Evolutionary conservation across 2,329 filamentous ascomycete species (phyloP), one percentile per base, ranked within the genome.

Genomic region (Fusarium marasasianum): DNA sequence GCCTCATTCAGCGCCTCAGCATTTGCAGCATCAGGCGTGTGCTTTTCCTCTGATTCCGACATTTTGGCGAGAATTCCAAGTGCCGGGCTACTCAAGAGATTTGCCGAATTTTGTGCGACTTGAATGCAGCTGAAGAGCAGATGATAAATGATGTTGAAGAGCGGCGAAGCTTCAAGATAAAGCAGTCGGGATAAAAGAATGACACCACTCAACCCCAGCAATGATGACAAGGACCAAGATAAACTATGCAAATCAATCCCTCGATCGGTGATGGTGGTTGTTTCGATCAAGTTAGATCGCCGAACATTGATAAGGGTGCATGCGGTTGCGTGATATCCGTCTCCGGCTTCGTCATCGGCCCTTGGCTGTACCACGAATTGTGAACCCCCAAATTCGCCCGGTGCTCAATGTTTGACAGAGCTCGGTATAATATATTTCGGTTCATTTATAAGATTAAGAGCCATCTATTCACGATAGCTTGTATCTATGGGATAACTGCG

Each of bases 11-110:
- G 35, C 20, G 31, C 22, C 40, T 69, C 69, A 13, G 18, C 13
- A 13, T 61, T 37, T 26, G n/a, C 29, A 8, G 47, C 29, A 22
- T 59, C 64, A 3, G 33, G 8, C 18, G 35, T 13, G 3, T 37
- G 50, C 11, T 69, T 69, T 2, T 26, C 41, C 13, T 69, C 65
- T 8, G 57, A 63, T 24, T 64, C 57, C 17, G 50, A 64, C 66
- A 69, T 69, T 45, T 1, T 37, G 11, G 18, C 10, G 13, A 11
- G 7, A 4, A 11, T 18, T 6, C 15, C 5, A 24, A 41, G 8
- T 24, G 26, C 24, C 15, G 17, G 24, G 5, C 1, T 4, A 41
- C 12, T 37, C 26, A 26, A 43, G 10, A 20, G 9, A 29, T 26
- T 13, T 31, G 15, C 9, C 26, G 17, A 37, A 17, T 12, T 17